Conservation (phyloP, 805 yeast species). For the Saccharomycopsis vini region DNA sequence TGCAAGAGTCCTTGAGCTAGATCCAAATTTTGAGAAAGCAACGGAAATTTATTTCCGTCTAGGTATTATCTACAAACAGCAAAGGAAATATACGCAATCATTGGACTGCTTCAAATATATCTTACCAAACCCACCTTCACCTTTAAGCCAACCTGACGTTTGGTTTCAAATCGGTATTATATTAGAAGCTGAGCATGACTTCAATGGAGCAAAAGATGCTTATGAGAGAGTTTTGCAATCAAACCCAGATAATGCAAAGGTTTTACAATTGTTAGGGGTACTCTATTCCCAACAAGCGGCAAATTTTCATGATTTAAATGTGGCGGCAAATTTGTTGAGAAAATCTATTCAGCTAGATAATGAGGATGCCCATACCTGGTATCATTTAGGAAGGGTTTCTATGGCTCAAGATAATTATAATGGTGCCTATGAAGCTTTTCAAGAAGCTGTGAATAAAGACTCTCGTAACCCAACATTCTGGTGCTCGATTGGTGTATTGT, state of each 20-base stretch:
- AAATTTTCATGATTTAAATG: conserved; percentile 67
- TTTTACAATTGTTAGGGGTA: conserved; percentile 92
- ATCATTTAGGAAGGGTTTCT: conserved; percentile 90
- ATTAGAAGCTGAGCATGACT: conserved; percentile 86
- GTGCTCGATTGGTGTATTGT: conserved; percentile 92
- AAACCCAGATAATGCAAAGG: conserved; percentile 92
- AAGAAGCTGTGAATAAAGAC: conserved; percentile 95
- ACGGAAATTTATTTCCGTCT: conserved; percentile 92
- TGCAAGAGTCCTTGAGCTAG: conserved; percentile 89
- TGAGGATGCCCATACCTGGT: conserved; percentile 95
- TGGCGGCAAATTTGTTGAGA: conserved; percentile 71
- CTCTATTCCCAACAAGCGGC: conserved; percentile 71
- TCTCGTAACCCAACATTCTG: conserved; percentile 96
- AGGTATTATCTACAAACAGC: conserved; percentile 95
- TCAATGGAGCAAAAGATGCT: conserved; percentile 87
- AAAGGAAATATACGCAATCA: conserved; percentile 76
- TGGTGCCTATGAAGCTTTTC: conserved; percentile 96
- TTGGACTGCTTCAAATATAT: conserved; percentile 93
- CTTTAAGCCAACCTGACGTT: conserved; percentile 91
- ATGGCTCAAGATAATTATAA: conserved; percentile 94
- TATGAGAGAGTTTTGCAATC: conserved; percentile 86
- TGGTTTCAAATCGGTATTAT: conserved; percentile 99
- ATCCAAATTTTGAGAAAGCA: conserved; percentile 92
- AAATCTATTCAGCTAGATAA: conserved; percentile 86
- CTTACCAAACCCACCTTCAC: conserved; percentile 84